Evolutionary conservation across 75 land plant genomes (phyloP).

Genomic region (Isoetes taiwanensis): DNA sequence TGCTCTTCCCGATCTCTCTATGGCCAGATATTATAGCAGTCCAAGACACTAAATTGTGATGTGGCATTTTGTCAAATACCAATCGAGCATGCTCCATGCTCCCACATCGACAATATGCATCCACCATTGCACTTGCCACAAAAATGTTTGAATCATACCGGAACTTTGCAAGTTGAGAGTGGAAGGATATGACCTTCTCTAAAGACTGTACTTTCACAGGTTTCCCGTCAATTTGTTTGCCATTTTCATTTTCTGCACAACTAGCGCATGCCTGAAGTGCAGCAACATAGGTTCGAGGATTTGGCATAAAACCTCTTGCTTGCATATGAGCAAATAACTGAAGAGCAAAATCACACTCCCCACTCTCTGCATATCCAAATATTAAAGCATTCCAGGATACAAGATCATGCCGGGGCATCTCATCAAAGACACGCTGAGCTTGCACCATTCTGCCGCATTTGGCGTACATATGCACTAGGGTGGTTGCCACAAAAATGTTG

Average conservation of each 20-base stretch:
- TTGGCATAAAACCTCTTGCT: background rate
- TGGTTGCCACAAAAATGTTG: background rate
- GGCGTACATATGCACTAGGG: background rate
- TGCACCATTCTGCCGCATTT: background rate
- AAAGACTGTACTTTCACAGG: too few species aligned
- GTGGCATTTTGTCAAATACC: background rate
- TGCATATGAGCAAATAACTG: background rate
- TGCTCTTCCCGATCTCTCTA: background rate
- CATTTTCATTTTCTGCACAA: background rate
- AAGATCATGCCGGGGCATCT: background rate
- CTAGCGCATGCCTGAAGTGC: slow-evolving; percentile 1
- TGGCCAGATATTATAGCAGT: background rate
- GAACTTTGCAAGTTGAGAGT: too few species aligned
- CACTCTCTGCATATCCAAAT: background rate
- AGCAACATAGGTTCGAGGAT: background rate
- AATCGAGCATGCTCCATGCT: background rate
- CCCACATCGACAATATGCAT: background rate
- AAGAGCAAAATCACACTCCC: background rate
- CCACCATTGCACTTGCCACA: background rate
- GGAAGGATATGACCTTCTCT: too few species aligned
- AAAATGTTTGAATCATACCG: background rate
- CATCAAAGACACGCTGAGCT: background rate
- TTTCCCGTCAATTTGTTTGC: background rate
- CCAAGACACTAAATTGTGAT: background rate
- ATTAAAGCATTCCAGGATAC: background rate